Percentiles rank a stretch among this genome's conserved stretches.
These are phyloP conservation scores for Solanum dulcamara DNA, from an alignment of 257 asterid species.

Conservation along the genomic window DNA sequence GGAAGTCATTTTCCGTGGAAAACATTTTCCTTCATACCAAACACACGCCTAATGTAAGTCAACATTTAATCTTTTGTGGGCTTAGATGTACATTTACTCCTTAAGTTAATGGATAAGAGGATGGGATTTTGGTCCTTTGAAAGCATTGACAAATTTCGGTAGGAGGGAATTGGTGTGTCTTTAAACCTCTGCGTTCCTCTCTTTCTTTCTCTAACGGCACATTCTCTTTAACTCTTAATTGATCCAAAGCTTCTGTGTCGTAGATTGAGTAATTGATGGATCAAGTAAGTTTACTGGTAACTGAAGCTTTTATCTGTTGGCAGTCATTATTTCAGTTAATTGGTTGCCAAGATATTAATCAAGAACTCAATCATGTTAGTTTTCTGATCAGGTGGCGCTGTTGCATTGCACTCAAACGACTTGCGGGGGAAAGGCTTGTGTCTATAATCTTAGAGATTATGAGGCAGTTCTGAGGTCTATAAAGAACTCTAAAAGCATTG, in stretches of 20 bases:
- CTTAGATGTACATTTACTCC: background rate
- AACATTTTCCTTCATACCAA: too few relatives aligned
- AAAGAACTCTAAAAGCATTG: slow-evolving; percentile 48
- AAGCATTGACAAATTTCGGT: background rate
- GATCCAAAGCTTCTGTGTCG: background rate
- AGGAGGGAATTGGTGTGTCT: background rate
- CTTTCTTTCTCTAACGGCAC: background rate
- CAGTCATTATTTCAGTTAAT: background rate
- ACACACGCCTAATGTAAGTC: background rate
- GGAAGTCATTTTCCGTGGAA: too few relatives aligned
- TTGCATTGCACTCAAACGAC: slow-evolving; percentile 76
- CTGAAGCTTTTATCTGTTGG: background rate
- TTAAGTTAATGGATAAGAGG: background rate
- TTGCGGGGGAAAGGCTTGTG: slow-evolving; percentile 66
- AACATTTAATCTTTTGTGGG: background rate
- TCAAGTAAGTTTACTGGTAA: background rate
- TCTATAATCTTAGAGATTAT: slow-evolving; percentile 58
- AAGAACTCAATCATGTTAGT: background rate
- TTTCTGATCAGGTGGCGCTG: slow-evolving; percentile 35
- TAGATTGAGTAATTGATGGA: background rate
- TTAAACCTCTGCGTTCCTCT: background rate
- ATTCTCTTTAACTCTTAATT: background rate
- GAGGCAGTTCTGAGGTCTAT: slow-evolving; percentile 49
- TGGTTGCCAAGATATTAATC: background rate
- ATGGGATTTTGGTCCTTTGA: background rate